Base-by-base conservation (phyloP, 768 basidiomycete genomes). In the Chiua virens region DNA sequence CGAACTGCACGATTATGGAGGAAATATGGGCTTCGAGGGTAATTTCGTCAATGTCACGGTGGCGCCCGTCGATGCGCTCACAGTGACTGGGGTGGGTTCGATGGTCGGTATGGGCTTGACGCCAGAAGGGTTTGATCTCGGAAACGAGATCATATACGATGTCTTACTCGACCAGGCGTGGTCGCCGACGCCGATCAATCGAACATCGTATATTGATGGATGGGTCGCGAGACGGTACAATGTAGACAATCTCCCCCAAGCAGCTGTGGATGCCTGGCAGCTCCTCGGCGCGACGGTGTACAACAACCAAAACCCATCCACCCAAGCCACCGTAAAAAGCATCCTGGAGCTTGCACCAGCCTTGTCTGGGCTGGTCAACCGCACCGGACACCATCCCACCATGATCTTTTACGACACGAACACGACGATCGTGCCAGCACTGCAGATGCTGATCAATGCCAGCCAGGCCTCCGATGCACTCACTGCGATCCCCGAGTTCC, bases 391-490 rank as follows among this genome's bases (percentile, higher is more conserved):
- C 42, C 68, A 68, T 20, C 65, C 72, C 0, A 74, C 73, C 17
- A 35, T 60, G 21, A 46, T 74, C 7, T 67, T 67, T 27, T 75
- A 75, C 34, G 65, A 75, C 50, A 73, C 73, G 1, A 60, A 72
- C 58, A 59, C 62, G 2, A 88, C 89, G 6, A 79, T 95, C 38
- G 81, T 91, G 11, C 87, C 92, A 1, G 84, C 92, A 0, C 72
- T 96, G 32, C 79, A 82, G 48, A 92, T 90, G 3, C 71, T 98
- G 3, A 71, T 78, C 5, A 74, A 68, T 30, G 59, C 64, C 45
- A 42, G 63, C 56, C 4, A 52, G n/a, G n/a, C 45, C 48, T 49
- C 50, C 38, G 13, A 53, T 15, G 34, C 37, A 0, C 62, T 75
- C 18, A 5, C 23, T 8, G 3, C 53, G 2, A 53, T 65, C 5